Conservation (phyloP, 306 rosid genomes). For the Quillaja saponaria region DNA sequence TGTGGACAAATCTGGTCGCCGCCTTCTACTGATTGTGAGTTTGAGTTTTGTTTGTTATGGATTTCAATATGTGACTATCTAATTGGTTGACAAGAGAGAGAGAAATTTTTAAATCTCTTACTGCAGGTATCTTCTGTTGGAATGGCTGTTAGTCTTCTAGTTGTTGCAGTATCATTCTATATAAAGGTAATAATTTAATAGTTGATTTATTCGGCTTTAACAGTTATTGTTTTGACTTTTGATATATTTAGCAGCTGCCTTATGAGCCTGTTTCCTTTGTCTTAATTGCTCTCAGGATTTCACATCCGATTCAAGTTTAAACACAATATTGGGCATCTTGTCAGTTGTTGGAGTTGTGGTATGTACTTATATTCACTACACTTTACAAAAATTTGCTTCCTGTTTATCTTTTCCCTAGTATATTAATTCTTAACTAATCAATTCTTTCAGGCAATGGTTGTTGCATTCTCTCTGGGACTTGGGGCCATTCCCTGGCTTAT, state of each 20-base stretch:
- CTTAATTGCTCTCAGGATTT: slow-evolving; percentile 45
- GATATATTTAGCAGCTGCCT: neutral
- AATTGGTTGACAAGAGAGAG: slow-evolving; percentile 21
- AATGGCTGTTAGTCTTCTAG: slow-evolving; percentile 71
- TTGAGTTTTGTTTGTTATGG: slow-evolving; percentile 31
- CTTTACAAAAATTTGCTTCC: too few relatives aligned
- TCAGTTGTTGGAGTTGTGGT: slow-evolving; percentile 65
- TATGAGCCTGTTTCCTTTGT: too few relatives aligned
- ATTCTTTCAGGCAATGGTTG: slow-evolving; percentile 15
- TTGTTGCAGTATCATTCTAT: slow-evolving; percentile 73
- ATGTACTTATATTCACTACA: slow-evolving; percentile 9
- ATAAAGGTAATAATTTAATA: slow-evolving; percentile 56
- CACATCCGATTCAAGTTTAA: slow-evolving; percentile 41
- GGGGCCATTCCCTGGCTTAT: slow-evolving; percentile 99
- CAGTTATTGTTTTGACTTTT: neutral
- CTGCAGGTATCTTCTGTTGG: slow-evolving; percentile 79
- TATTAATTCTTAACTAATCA: slow-evolving; percentile 20
- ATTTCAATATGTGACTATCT: slow-evolving; percentile 26
- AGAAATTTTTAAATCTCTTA: slow-evolving; percentile 19
- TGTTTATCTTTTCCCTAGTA: too few relatives aligned
- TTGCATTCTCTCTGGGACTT: slow-evolving; percentile 77
- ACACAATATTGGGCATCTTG: slow-evolving; percentile 35
- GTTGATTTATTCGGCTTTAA: neutral
- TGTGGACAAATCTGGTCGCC: slow-evolving; percentile 81
- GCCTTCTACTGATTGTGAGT: slow-evolving; percentile 89